phyloP scores from a whole-genome alignment of 2,329 filamentous ascomycete species.

The Fusarium guadeloupense region DNA sequence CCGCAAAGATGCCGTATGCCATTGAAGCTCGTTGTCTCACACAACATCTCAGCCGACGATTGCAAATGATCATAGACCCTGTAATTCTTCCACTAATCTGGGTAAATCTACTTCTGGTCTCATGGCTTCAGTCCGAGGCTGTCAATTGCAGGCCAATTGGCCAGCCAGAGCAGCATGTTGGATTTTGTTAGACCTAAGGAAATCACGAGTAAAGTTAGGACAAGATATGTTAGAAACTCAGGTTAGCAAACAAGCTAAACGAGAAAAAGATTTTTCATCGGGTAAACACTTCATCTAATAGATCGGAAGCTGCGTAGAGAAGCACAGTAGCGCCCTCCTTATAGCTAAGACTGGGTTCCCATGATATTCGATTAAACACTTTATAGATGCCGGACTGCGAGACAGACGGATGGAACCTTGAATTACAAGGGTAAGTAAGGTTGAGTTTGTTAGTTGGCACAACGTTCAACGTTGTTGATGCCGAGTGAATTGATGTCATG shows the following conservation, averaged over 20 bases:
- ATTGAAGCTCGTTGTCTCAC: too few relatives aligned
- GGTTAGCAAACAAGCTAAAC: neutral
- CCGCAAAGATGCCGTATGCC: too few relatives aligned
- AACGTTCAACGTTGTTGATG: neutral
- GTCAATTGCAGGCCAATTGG: too few relatives aligned
- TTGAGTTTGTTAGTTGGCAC: neutral
- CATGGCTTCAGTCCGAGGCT: too few relatives aligned
- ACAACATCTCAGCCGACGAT: too few relatives aligned
- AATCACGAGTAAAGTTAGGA: too few relatives aligned
- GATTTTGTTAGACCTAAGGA: too few relatives aligned
- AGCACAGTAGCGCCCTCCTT: neutral
- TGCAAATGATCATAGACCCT: too few relatives aligned
- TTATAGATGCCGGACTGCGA: neutral
- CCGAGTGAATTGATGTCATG: conserved; percentile 12
- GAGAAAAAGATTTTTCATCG: neutral
- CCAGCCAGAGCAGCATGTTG: too few relatives aligned
- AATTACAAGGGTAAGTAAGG: neutral
- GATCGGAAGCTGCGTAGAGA: neutral
- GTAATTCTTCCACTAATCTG: too few relatives aligned
- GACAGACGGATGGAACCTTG: neutral
- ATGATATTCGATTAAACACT: neutral
- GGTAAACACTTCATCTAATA: neutral
- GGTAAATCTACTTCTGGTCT: too few relatives aligned
- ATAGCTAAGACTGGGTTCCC: conserved; percentile 7
- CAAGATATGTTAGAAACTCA: neutral